Evolutionary conservation across 2,329 filamentous ascomycete genomes (phyloP), one percentile per base, ranked within the genome.

Genomic region (Blastomyces gilchristii): DNA sequence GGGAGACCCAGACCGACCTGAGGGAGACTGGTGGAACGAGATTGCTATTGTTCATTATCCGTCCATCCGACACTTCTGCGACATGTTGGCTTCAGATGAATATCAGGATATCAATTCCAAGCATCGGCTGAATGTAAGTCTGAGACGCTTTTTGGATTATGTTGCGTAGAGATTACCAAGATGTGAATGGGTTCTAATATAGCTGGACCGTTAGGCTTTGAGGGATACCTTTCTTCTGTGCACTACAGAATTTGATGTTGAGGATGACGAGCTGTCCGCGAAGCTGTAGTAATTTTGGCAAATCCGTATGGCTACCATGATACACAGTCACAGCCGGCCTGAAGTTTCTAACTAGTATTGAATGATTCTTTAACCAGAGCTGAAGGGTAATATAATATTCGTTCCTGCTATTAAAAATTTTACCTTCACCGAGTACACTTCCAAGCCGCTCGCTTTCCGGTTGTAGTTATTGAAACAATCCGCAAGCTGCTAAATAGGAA

Each of bases 21-120:
- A 68, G 50, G 64, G 65, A 56, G 73, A 72, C 14, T 74, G 73
- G 61, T 87, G 85, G 85, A 82, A 87, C 70, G 85, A 87, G 72
- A 79, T 87, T 65, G 84, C 85, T 0, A 76, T 87, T 53, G 85
- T 85, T 62, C 84, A 87, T 74, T 87, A 87, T 72, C 84, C 85
- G 2, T 84, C 79, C 60, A 81, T 87, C 45, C 66, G 72, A 65
- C 84, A 87, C 71, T 87, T 87, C 69, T 81, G 81, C 53, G 83
- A 85, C 69, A 87, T 86, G 83, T 69, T 85, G 53, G 78, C 76
- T 1, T 80, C 80, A 53, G 76, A 79, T 67, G 83, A 85, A 68
- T 86, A 85, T 71, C 83, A 85, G 74, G 77, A 73, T 49, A 82
- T 83, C 6, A 86, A 86, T 72, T 74, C 79, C 60, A 79, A 74